Percentiles rank a stretch among this genome's conserved stretches.
Conservation (phyloP, 2,329 filamentous ascomycete species). For the Apiospora sp. region DNA sequence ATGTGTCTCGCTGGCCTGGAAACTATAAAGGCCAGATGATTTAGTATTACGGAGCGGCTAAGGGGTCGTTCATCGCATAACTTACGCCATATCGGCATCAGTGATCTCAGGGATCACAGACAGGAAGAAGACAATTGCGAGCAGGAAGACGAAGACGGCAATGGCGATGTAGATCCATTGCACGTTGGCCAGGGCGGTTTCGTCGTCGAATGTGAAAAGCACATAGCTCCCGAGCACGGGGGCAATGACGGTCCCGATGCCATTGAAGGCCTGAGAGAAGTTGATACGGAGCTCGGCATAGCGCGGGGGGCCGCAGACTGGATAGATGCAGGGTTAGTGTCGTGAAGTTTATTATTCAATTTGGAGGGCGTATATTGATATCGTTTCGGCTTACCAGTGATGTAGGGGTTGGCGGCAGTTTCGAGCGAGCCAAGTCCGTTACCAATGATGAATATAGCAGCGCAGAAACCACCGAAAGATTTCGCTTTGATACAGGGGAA, state of each 20-base stretch:
- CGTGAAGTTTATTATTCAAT: not conserved
- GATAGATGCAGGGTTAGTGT: conserved; percentile 27
- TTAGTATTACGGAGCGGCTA: not conserved
- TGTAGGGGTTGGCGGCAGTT: conserved; percentile 80
- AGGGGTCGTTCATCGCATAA: not conserved
- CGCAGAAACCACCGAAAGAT: conserved; percentile 79
- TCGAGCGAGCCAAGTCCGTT: conserved; percentile 78
- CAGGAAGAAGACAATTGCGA: conserved; percentile 73
- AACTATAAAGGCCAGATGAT: conserved; percentile 29
- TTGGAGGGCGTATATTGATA: no score
- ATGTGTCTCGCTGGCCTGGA: conserved; percentile 63
- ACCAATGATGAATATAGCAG: conserved; percentile 76
- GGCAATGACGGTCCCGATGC: conserved; percentile 76
- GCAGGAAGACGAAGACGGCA: conserved; percentile 72
- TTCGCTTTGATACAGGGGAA: conserved; percentile 65
- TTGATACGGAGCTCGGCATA: conserved; percentile 78
- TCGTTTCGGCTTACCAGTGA: conserved; percentile 55
- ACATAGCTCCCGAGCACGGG: conserved; percentile 77
- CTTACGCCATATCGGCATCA: conserved; percentile 65
- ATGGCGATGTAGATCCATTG: conserved; percentile 82
- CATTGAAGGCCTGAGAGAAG: conserved; percentile 79
- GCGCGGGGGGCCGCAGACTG: conserved; percentile 70
- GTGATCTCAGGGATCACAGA: conserved; percentile 77
- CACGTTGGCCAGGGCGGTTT: conserved; percentile 68
- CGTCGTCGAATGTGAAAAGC: conserved; percentile 71